Evolutionary conservation across 2,329 filamentous ascomycete genomes (phyloP).

Genomic region (Aspergillus ruber): DNA sequence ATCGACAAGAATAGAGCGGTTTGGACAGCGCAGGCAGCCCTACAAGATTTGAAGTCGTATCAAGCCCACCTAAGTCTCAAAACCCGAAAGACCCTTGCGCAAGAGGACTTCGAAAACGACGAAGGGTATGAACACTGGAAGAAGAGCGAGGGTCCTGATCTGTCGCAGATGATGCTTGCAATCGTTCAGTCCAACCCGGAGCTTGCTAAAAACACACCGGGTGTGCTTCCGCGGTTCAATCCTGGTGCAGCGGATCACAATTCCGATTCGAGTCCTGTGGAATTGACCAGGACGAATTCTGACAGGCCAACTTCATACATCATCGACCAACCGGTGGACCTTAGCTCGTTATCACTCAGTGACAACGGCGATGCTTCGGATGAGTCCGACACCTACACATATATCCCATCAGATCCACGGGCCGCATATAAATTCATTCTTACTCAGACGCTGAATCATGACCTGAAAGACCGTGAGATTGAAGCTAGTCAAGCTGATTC

Average conservation of each 20-base stretch:
- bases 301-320: conserved; percentile 47
- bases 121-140: conserved; percentile 88
- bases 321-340: conserved; percentile 59
- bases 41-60: conserved; percentile 88
- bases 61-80: conserved; percentile 80
- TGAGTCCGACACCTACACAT: conserved; percentile 64
- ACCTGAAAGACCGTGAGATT: conserved; percentile 50
- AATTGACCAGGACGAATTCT: conserved; percentile 42
- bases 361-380: conserved; percentile 38
- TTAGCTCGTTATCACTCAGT: conserved; percentile 56
- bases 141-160: conserved; percentile 74
- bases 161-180: conserved; percentile 89
- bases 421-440: conserved; percentile 77
- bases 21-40: conserved; percentile 88
- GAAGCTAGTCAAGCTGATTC: conserved; percentile 45
- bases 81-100: conserved; percentile 67
- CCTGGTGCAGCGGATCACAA: conserved; percentile 32
- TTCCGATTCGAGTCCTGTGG: conserved; percentile 38
- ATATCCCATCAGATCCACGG: conserved; percentile 78
- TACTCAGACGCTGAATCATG: conserved; percentile 63
- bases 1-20: conserved; percentile 71
- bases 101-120: conserved; percentile 82
- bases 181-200: conserved; percentile 82
- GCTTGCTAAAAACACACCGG: conserved; percentile 67
- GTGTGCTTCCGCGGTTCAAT: conserved; percentile 53